A percentile compares a stretch with the other conserved stretches of the same genome.
Evolutionary conservation across 768 basidiomycete species (phyloP).

Genomic region (Termitomyces sp.): DNA sequence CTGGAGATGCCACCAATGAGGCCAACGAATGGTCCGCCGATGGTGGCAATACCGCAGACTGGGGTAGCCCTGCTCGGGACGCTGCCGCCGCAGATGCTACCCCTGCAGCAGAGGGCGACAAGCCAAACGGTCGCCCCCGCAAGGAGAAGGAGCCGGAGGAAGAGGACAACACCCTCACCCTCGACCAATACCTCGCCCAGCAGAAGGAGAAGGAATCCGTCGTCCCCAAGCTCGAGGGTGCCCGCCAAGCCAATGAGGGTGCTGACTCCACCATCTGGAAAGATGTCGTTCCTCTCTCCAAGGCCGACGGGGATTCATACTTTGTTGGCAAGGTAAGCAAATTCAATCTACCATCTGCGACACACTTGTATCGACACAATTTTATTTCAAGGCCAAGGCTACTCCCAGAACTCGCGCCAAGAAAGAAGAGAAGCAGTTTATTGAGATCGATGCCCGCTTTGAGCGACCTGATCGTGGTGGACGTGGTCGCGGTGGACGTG

Average conservation of each 20-base stretch:
- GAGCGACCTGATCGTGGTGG: constrained; percentile 74
- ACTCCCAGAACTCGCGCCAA: constrained; percentile 63
- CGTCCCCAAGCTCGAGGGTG: constrained; percentile 74
- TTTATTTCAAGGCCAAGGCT: constrained; percentile 50
- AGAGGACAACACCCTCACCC: constrained; percentile 89
- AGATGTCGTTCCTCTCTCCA: constrained; percentile 60
- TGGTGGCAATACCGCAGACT: constrained; percentile 44
- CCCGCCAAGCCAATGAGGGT: constrained; percentile 80
- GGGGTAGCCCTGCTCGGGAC: constrained; percentile 27
- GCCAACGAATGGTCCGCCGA: constrained; percentile 42
- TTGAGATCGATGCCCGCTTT: constrained; percentile 90
- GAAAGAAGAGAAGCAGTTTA: constrained; percentile 87
- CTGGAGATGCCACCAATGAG: constrained; percentile 62
- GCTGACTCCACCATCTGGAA: constrained; percentile 65
- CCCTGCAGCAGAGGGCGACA: constrained; percentile 35
- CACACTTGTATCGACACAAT: not conserved
- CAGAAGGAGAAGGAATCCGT: constrained; percentile 56
- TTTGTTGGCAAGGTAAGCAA: constrained; percentile 82
- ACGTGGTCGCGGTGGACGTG: constrained; percentile 48
- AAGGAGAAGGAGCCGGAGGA: constrained; percentile 69
- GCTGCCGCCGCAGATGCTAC: constrained; percentile 24
- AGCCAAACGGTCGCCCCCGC: constrained; percentile 33
- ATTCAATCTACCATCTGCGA: not conserved
- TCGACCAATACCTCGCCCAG: constrained; percentile 90
- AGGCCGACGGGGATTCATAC: constrained; percentile 75